A percentile compares a stretch with the other conserved stretches of the same genome.
Evolutionary conservation across 495 filamentous ascomycete genomes (phyloP).

Genomic region (Neurospora sp.): DNA sequence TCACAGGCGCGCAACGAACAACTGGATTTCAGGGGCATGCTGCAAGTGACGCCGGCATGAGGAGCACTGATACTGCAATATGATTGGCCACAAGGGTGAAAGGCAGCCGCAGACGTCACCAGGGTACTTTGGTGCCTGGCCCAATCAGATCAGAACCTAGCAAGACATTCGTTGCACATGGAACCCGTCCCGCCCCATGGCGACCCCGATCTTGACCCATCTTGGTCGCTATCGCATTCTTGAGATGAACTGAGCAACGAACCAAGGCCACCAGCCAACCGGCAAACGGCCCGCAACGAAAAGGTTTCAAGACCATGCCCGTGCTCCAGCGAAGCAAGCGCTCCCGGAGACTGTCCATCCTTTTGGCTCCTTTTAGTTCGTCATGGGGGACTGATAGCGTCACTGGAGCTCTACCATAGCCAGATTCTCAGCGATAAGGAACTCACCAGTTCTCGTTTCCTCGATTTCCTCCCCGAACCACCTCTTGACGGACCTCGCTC

Average conservation of each 20-base stretch:
- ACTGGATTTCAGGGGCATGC: not conserved
- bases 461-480: not conserved
- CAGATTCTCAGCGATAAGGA: not conserved
- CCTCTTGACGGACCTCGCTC: not conserved
- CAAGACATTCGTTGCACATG: not conserved
- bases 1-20: not conserved
- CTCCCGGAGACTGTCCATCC: not conserved
- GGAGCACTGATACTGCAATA: not conserved
- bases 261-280: not conserved
- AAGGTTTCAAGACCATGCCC: not conserved
- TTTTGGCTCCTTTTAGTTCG: not conserved
- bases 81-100: not conserved
- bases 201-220: not conserved
- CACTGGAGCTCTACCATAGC: not conserved
- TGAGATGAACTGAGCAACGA: not conserved
- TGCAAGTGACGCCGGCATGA: not conserved
- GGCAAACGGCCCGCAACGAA: not conserved
- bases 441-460: not conserved
- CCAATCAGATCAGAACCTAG: slow-evolving; percentile 2
- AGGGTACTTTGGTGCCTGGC: not conserved
- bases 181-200: not conserved
- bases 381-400: not conserved
- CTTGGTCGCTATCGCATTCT: not conserved
- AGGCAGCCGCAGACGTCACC: slow-evolving; percentile 21
- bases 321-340: not conserved